Conservation (phyloP, 176 grass and related monocot species). For the Carex cristatella region DNA sequence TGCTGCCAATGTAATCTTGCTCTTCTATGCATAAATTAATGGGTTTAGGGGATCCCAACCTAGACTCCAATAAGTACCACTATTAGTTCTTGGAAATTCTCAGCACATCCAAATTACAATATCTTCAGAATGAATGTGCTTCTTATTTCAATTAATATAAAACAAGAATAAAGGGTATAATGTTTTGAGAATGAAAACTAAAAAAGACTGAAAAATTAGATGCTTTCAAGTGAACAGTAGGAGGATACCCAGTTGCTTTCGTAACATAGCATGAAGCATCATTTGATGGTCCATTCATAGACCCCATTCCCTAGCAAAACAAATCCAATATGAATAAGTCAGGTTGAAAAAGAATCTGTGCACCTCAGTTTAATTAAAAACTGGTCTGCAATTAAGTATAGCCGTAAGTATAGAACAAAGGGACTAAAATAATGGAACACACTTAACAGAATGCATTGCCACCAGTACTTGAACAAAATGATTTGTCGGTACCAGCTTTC, state of each 20-base stretch:
- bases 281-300: not conserved
- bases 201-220: not conserved
- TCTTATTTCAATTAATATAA: not conserved
- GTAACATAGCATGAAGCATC: not conserved
- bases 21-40: not conserved
- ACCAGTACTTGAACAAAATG: not conserved
- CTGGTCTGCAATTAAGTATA: not conserved
- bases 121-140: not conserved
- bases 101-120: not conserved
- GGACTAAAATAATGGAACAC: not conserved
- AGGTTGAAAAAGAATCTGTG: not conserved
- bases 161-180: not conserved
- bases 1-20: slow-evolving; percentile 12
- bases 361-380: not conserved
- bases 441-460: not conserved
- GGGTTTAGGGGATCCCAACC: not conserved
- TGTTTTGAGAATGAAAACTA: not conserved
- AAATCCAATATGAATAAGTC: not conserved
- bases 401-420: not conserved
- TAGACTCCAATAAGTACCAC: not conserved
- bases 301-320: not conserved
- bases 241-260: not conserved
- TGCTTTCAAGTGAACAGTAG: not conserved
- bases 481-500: not conserved
- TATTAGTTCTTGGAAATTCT: not conserved